A percentile compares a stretch with the other conserved stretches of the same genome.
Conservation (phyloP, 1,284 basidiomycete species). For the Ganoderma lucidum region DNA sequence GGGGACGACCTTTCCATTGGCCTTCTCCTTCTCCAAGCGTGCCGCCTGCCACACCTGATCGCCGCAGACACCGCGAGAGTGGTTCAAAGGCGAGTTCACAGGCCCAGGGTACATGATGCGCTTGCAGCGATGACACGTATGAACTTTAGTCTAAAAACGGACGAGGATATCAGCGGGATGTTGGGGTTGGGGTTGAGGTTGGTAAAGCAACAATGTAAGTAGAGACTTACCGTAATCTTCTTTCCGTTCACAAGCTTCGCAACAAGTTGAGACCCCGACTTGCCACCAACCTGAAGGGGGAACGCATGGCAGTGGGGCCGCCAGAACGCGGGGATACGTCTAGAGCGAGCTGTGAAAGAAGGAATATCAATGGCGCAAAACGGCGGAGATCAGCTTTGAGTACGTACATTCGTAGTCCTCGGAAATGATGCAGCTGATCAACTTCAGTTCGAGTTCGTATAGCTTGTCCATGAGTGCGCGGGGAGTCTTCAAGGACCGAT, state of each 20-base stretch:
- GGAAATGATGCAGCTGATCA: constrained; percentile 1
- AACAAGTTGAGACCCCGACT: neutral
- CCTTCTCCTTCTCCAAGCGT: neutral
- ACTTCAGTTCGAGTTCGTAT: constrained; percentile 11
- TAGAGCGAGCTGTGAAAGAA: neutral
- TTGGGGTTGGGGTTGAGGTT: too few relatives aligned
- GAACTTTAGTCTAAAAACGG: constrained; percentile 9
- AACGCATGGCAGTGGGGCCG: too few relatives aligned
- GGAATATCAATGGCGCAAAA: neutral
- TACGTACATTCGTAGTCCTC: constrained; percentile 7
- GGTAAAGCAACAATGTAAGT: too few relatives aligned
- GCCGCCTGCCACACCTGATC: constrained; percentile 11
- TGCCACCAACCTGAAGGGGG: neutral
- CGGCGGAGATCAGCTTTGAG: neutral
- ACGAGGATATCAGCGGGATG: neutral
- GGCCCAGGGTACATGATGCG: constrained; percentile 15
- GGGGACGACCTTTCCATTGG: neutral
- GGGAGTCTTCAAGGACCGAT: constrained; percentile 8
- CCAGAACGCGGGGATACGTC: neutral
- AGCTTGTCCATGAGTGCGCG: constrained; percentile 26
- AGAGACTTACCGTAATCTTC: neutral
- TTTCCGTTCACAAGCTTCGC: neutral
- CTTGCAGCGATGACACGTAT: constrained; percentile 20
- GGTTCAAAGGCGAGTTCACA: constrained; percentile 5
- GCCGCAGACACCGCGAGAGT: constrained; percentile 9